Base-by-base conservation (phyloP, 2,329 filamentous ascomycete genomes). In the Scedosporium dehoogii region DNA sequence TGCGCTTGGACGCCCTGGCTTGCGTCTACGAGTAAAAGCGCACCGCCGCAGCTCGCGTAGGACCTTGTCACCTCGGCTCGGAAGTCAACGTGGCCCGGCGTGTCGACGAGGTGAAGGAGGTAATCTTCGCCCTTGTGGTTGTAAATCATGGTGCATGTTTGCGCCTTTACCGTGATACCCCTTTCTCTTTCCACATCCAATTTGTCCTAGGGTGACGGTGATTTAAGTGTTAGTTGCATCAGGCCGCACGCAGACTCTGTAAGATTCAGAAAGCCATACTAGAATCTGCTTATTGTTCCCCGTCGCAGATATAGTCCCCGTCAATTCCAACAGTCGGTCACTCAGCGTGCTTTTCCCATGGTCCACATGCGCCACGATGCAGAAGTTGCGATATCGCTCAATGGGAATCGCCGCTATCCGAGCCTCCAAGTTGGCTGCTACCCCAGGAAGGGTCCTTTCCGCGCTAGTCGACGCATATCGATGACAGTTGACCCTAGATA, bases 91-190 rank as follows among this genome's bases (percentile, higher is more conserved):
- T 99, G 94, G 29, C 94, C 94, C 0, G 94, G 94, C 0, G 94
- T 99, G 74, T 99, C 94, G 63, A 99, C 92, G 29, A 99, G 82
- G 75, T 99, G 94, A 33, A 99, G 81, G 63, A 99, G 82, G 73
- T 97, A 97, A 74, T 99, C 94, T 38, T 89, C 79, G 16, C 90
- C 92, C 18, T 88, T 79, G 76, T 96, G 81, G 29, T 89, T 91
- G 79, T 97, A 96, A 60, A 99, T 84, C 94, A 99, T 99, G 62
- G 89, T 94, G 76, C 94, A 97, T 63, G 94, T 97, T 79, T 99
- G 94, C 62, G 94, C 94, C 79, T 99, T 99, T 73, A 99, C 94
- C 0, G 94, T 99, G 73, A 99, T 99, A 65, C 94, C 94, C 46
- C 94, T 85, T 75, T 97, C 92, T 60, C 94, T 83, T 77, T 99